Percentiles rank a stretch among this genome's conserved stretches.
phyloP scores from a whole-genome alignment of 176 grass and related monocot genomes.

The Oropetium thomaeum region DNA sequence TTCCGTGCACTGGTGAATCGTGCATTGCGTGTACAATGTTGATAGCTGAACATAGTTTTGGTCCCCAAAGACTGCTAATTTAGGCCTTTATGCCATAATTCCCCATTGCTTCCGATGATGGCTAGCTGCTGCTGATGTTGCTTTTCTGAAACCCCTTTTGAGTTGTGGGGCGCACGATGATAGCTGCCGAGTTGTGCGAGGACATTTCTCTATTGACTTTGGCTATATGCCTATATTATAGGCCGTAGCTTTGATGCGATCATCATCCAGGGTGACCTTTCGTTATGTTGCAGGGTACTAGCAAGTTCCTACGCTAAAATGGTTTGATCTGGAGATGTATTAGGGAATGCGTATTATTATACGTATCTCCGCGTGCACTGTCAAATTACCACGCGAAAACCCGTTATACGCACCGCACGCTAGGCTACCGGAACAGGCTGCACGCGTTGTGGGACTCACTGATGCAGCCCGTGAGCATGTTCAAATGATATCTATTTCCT shows the following conservation, averaged over 20 bases:
- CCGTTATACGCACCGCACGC: too few species aligned
- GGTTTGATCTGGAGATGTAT: neutral
- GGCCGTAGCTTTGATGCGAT: conserved; percentile 5
- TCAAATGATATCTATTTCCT: neutral
- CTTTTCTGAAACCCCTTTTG: neutral
- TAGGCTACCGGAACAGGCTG: too few species aligned
- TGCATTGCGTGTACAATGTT: conserved; percentile 21
- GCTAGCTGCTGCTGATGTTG: neutral
- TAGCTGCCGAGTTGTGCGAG: conserved; percentile 4
- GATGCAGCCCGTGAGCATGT: neutral
- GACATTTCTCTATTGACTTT: neutral
- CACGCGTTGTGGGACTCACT: too few species aligned
- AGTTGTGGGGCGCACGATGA: conserved; percentile 42
- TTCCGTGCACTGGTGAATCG: conserved; percentile 1
- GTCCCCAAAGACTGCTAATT: conserved; percentile 32
- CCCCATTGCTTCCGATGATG: conserved; percentile 24
- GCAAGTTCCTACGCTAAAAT: too few species aligned
- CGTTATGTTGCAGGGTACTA: neutral
- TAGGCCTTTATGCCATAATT: conserved; percentile 17
- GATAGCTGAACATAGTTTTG: conserved; percentile 37
- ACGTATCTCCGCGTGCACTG: neutral
- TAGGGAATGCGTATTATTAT: neutral
- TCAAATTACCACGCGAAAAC: too few species aligned
- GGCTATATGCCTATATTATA: neutral
- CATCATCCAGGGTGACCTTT: neutral